These are phyloP conservation scores for Tuber magnatum DNA, from an alignment of 495 filamentous ascomycete species.

Conservation along the genomic window DNA sequence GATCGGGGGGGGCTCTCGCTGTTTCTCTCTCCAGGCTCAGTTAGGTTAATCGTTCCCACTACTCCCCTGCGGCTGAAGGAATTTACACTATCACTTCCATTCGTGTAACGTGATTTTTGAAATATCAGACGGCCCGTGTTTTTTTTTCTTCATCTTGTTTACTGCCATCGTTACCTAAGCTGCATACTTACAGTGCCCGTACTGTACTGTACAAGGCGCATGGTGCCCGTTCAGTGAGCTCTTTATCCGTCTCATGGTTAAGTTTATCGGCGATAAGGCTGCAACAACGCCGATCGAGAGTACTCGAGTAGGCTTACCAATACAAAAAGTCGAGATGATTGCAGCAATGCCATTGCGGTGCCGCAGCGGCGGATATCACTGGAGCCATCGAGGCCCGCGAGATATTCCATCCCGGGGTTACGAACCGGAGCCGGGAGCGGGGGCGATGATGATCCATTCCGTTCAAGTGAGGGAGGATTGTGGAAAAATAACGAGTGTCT, in stretches of 20 bases:
- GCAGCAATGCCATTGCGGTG: neutral
- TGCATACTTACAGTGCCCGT: no score
- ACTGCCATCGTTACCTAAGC: neutral
- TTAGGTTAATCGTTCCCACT: neutral
- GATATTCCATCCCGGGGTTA: neutral
- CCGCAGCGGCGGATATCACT: neutral
- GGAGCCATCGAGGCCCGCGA: neutral
- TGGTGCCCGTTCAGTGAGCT: neutral
- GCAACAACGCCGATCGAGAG: neutral
- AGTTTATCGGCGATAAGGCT: neutral
- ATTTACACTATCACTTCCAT: neutral
- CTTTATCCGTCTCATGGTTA: neutral
- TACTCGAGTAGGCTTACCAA: neutral
- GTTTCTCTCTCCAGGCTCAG: neutral
- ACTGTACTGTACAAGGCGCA: no score
- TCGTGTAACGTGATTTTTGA: neutral
- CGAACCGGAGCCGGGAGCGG: neutral
- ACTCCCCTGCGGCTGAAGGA: neutral
- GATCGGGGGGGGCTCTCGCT: neutral
- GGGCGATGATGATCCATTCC: neutral
- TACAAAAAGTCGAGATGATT: neutral
- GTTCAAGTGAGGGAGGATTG: neutral
- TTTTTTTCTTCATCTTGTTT: neutral
- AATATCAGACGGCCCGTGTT: neutral
- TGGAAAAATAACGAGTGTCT: constrained; percentile 1